These are phyloP conservation scores for Pneumocystis sp. DNA, from an alignment of 1,139 yeast genomes.

Conservation along the genomic window DNA sequence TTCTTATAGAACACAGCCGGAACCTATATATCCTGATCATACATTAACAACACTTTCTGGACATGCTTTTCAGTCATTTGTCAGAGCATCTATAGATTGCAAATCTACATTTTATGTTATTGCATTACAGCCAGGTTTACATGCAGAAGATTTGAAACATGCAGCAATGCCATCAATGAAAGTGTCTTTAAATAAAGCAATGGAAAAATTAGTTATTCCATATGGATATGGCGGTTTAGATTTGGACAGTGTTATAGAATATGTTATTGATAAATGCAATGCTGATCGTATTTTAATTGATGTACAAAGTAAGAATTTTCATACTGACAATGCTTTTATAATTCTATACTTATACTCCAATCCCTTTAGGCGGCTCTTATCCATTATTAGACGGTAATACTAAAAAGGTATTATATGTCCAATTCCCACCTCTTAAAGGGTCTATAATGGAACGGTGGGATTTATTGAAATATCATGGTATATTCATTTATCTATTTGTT, in stretches of 20 bases:
- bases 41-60: background rate
- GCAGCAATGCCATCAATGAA: background rate
- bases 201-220: background rate
- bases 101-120: background rate
- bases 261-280: background rate
- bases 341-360: background rate
- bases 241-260: background rate
- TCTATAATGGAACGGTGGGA: background rate
- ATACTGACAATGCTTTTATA: background rate
- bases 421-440: background rate
- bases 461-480: background rate
- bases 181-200: background rate
- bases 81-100: background rate
- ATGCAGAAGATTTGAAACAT: background rate
- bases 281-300: background rate
- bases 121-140: background rate
- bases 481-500: background rate
- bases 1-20: background rate
- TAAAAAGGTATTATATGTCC: background rate
- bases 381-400: background rate
- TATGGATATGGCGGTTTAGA: background rate
- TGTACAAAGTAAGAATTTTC: background rate
- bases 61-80: background rate
- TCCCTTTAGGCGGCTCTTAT: background rate
- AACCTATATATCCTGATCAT: background rate